phyloP scores from a whole-genome alignment of 805 yeast genomes.

The Jamesozyma gamospora region DNA sequence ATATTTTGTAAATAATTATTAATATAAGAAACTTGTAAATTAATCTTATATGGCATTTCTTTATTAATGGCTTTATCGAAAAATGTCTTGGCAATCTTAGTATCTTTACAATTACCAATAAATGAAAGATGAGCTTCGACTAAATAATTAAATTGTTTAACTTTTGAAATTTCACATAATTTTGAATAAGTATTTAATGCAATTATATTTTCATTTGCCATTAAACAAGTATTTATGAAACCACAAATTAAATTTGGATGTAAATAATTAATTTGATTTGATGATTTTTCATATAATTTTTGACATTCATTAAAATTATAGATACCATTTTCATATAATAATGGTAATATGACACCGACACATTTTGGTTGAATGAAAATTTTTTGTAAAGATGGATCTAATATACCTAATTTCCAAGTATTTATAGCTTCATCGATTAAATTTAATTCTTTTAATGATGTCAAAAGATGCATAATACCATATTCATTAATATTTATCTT shows the following conservation, averaged over 20 bases:
- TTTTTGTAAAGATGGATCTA: conserved; percentile 1
- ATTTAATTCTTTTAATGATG: conserved; percentile 47
- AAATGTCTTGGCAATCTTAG: conserved; percentile 55
- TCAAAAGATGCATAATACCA: conserved; percentile 44
- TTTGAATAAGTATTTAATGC: conserved; percentile 54
- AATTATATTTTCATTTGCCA: conserved; percentile 47
- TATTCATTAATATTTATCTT: conserved; percentile 34
- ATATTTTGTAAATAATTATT: conserved; percentile 50
- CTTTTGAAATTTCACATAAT: conserved; percentile 32
- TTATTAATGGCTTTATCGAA: conserved; percentile 56
- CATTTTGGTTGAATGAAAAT: conserved; percentile 50
- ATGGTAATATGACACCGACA: conserved; percentile 57
- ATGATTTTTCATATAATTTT: conserved; percentile 38
- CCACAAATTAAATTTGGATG: conserved; percentile 45
- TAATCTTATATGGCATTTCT: conserved; percentile 59
- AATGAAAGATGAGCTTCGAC: conserved; percentile 64
- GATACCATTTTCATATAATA: conserved; percentile 42
- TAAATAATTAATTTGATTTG: conserved; percentile 13
- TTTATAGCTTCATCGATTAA: conserved; percentile 49
- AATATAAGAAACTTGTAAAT: conserved; percentile 59
- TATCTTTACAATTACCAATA: conserved; percentile 63
- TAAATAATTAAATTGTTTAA: conserved; percentile 32
- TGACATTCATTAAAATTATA: conserved; percentile 49
- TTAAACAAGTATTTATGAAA: conserved; percentile 58
- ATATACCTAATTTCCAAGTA: conserved; percentile 46